Conservation (phyloP, 306 rosid genomes). For the Dalbergia cultrata region DNA sequence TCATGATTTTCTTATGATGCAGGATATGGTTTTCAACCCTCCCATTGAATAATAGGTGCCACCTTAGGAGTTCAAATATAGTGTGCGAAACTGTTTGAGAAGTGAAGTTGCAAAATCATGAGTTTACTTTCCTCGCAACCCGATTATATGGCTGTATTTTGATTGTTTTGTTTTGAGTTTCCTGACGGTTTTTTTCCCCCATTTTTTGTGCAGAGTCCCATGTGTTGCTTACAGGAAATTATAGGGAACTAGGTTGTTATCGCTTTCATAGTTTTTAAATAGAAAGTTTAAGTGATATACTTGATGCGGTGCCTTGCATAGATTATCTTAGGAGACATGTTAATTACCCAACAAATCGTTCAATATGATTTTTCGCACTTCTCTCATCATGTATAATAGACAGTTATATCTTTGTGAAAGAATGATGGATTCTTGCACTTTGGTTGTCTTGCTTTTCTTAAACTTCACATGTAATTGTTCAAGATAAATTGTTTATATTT, state of each 20-base stretch:
- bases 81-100: constrained; percentile 46
- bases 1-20: constrained; percentile 47
- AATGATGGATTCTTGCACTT: not conserved
- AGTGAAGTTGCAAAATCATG: constrained; percentile 47
- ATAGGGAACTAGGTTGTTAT: constrained; percentile 11
- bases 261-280: not conserved
- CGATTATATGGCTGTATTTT: constrained; percentile 37
- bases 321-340: not conserved
- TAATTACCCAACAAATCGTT: not conserved
- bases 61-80: constrained; percentile 29
- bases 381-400: not conserved
- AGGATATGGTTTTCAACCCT: constrained; percentile 82
- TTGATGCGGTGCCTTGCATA: not conserved
- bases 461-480: not conserved
- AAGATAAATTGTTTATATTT: not conserved
- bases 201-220: constrained; percentile 42
- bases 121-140: constrained; percentile 46
- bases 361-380: not conserved
- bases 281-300: not conserved
- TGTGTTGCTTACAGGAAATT: constrained; percentile 39
- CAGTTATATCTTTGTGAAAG: not conserved
- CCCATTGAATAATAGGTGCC: constrained; percentile 69
- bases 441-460: not conserved
- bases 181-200: constrained; percentile 35
- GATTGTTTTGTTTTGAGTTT: constrained; percentile 31